These are phyloP conservation scores for Calonectria multiphialidica DNA, from an alignment of 2,329 filamentous ascomycete genomes.

Conservation along the genomic window DNA sequence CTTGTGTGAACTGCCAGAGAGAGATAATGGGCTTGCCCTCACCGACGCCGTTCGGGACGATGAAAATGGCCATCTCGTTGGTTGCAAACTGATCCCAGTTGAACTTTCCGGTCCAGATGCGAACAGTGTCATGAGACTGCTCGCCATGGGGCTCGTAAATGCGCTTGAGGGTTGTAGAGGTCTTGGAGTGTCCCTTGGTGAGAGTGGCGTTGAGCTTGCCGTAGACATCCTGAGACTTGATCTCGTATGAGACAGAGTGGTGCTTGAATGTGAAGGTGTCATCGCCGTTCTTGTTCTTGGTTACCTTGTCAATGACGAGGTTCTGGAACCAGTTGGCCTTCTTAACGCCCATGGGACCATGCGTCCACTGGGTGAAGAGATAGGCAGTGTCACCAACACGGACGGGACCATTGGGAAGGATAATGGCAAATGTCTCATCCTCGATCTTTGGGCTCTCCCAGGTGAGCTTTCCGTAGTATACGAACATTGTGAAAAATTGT, in stretches of 20 bases:
- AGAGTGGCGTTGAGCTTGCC: constrained; percentile 27
- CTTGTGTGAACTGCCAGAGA: constrained; percentile 32
- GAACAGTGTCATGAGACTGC: background rate
- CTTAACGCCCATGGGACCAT: constrained; percentile 17
- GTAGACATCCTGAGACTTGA: constrained; percentile 28
- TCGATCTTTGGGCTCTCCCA: constrained; percentile 29
- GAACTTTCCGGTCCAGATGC: constrained; percentile 39
- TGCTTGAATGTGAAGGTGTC: constrained; percentile 24
- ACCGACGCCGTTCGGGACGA: constrained; percentile 33
- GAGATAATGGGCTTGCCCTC: constrained; percentile 34
- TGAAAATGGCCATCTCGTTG: constrained; percentile 34
- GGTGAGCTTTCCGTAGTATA: constrained; percentile 36
- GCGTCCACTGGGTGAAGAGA: constrained; percentile 38
- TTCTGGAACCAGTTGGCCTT: constrained; percentile 35
- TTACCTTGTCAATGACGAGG: constrained; percentile 12
- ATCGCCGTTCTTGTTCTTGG: constrained; percentile 6
- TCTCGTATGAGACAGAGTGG: constrained; percentile 18
- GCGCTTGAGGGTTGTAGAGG: background rate
- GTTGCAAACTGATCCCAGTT: constrained; percentile 24
- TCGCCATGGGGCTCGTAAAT: constrained; percentile 30
- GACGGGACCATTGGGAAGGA: constrained; percentile 31
- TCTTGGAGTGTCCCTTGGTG: constrained; percentile 18
- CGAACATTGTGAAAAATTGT: constrained; percentile 25
- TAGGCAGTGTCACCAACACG: constrained; percentile 36
- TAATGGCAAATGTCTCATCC: constrained; percentile 33